Percentiles rank a stretch among this genome's conserved stretches.
phyloP scores from a whole-genome alignment of 202 grass and related monocot species.

The Hordeum pubiflorum region DNA sequence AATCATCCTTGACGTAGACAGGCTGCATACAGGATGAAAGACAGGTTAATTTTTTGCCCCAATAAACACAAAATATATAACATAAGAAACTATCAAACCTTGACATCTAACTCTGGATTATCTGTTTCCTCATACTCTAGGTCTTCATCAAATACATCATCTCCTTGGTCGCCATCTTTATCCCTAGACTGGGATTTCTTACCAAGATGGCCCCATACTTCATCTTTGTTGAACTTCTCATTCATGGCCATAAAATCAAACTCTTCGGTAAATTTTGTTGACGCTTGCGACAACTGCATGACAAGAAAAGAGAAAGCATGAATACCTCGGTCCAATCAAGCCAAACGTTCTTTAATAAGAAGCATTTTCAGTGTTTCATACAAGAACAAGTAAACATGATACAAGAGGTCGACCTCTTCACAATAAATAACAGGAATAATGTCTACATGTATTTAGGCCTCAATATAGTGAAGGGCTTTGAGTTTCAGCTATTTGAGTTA shows the following conservation, averaged over 20 bases:
- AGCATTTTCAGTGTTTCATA: neutral
- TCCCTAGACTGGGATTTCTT: conserved; percentile 72
- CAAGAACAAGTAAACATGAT: neutral
- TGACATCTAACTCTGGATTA: conserved; percentile 34
- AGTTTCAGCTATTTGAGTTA: neutral
- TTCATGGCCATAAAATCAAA: conserved; percentile 96
- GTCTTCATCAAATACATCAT: conserved; percentile 59
- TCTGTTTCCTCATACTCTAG: conserved; percentile 44
- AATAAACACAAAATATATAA: neutral
- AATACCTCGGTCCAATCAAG: neutral
- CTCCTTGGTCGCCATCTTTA: conserved; percentile 53
- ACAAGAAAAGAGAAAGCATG: neutral
- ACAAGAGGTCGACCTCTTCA: neutral
- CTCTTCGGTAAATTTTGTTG: conserved; percentile 76
- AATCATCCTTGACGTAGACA: conserved; percentile 78
- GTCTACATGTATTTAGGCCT: neutral
- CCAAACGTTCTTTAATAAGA: neutral
- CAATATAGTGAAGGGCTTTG: neutral
- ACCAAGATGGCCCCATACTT: conserved; percentile 84
- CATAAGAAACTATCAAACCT: conserved; percentile 25
- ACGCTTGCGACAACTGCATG: conserved; percentile 44
- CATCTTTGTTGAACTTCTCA: conserved; percentile 93
- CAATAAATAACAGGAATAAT: neutral
- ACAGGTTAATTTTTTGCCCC: neutral
- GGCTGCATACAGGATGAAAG: conserved; percentile 32